A percentile compares a stretch with the other conserved stretches of the same genome.
phyloP scores from a whole-genome alignment of 108 stramenopile genomes.

The Discostella stelligeroides region DNA sequence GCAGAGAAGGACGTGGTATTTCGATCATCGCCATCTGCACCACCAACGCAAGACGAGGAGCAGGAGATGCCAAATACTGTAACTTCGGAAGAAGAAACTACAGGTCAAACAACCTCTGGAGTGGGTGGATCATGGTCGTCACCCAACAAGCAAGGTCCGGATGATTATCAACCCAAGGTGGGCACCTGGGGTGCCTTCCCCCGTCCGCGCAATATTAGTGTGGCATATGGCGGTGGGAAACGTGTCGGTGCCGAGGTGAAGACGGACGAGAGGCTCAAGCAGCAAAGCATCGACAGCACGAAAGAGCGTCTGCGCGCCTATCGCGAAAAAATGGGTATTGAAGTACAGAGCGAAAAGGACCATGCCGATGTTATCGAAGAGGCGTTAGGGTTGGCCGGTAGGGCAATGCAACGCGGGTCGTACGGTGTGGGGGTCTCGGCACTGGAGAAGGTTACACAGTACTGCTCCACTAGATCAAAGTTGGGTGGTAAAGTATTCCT shows the following conservation, averaged over 20 bases:
- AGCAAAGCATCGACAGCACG: conserved; percentile 50
- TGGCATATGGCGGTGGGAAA: conserved; percentile 91
- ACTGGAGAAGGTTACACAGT: conserved; percentile 85
- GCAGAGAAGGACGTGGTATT: conserved; percentile 45
- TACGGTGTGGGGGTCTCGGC: conserved; percentile 80
- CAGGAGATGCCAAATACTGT: not conserved
- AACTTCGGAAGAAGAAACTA: not conserved
- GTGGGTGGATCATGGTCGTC: conserved; percentile 75
- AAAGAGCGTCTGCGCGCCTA: conserved; percentile 59
- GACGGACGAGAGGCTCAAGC: conserved; percentile 32
- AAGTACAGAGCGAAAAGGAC: conserved; percentile 80
- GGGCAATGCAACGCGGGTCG: conserved; percentile 77
- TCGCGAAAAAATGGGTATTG: conserved; percentile 77
- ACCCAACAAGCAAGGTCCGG: conserved; percentile 10
- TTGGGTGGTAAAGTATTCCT: conserved; percentile 82
- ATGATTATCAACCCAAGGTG: conserved; percentile 63
- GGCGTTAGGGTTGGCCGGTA: conserved; percentile 60
- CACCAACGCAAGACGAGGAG: no score
- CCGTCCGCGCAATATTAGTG: conserved; percentile 91
- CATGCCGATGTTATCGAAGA: conserved; percentile 74
- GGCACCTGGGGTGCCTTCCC: conserved; percentile 93
- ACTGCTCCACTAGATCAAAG: conserved; percentile 78
- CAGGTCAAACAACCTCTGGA: conserved; percentile 62
- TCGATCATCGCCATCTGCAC: conserved; percentile 2
- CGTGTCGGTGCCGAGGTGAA: conserved; percentile 75